These are phyloP conservation scores for Amoebophrya sp. DNA, from an alignment of 169 alveolate species.

Conservation along the genomic window DNA sequence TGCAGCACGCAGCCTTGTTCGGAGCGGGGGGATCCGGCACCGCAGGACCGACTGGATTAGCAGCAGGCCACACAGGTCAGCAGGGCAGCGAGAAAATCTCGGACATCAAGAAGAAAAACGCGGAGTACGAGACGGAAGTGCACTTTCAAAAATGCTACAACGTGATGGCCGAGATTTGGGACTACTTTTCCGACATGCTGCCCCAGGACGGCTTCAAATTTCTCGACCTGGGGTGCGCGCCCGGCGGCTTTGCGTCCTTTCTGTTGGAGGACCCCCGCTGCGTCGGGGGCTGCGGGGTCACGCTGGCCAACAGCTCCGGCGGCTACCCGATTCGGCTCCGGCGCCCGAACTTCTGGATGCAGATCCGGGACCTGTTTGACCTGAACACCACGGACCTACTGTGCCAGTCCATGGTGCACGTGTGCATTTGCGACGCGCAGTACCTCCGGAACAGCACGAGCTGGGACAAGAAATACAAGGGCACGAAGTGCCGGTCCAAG, in stretches of 20 bases:
- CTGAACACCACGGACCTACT: neutral
- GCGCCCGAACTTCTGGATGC: neutral
- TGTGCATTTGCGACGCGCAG: slow-evolving; percentile 9
- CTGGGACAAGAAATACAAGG: neutral
- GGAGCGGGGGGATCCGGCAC: too few relatives aligned
- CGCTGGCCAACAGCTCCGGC: neutral
- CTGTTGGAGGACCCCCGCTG: neutral
- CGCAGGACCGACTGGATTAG: too few relatives aligned
- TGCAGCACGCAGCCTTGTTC: too few relatives aligned
- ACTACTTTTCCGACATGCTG: neutral
- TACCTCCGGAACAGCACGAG: neutral
- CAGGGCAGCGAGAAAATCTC: too few relatives aligned
- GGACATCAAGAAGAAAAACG: neutral
- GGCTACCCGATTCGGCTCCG: slow-evolving; percentile 6
- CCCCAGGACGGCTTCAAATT: neutral
- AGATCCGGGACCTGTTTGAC: slow-evolving; percentile 9
- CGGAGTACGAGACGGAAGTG: neutral
- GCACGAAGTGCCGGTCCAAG: neutral
- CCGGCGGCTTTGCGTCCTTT: neutral
- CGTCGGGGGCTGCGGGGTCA: neutral
- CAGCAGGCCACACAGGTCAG: too few relatives aligned
- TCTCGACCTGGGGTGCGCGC: neutral
- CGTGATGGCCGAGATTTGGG: slow-evolving; percentile 23
- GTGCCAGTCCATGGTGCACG: neutral
- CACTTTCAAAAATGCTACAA: neutral